A percentile compares a stretch with the other conserved stretches of the same genome.
These are phyloP conservation scores for Metschnikowia reukaufii DNA, from an alignment of 805 yeast genomes.

Conservation along the genomic window DNA sequence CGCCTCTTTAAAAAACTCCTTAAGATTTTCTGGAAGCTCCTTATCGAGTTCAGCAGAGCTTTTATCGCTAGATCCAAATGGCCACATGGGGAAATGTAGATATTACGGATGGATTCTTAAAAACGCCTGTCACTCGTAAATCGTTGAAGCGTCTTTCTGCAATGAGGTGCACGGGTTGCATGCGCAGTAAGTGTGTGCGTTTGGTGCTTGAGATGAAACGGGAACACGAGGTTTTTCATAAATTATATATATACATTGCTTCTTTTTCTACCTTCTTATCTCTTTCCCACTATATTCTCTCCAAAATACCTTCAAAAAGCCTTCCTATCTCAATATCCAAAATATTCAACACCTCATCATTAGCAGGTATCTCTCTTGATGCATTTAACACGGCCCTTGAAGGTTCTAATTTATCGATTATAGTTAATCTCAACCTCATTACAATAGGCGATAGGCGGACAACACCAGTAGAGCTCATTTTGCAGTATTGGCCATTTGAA, in stretches of 20 bases:
- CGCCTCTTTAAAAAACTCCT: constrained; percentile 30
- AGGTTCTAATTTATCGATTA: constrained; percentile 31
- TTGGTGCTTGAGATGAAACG: neutral
- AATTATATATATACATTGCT: too few species aligned
- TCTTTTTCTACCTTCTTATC: too few species aligned
- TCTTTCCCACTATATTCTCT: too few species aligned
- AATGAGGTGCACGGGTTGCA: constrained; percentile 12
- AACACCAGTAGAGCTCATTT: constrained; percentile 48
- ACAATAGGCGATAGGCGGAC: constrained; percentile 55
- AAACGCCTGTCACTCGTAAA: neutral
- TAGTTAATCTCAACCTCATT: constrained; percentile 48
- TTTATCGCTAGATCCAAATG: constrained; percentile 8
- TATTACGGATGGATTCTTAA: neutral
- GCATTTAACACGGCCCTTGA: constrained; percentile 7
- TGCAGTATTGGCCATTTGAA: constrained; percentile 6
- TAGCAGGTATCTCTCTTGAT: neutral
- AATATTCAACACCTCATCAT: constrained; percentile 17
- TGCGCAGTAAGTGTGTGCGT: constrained; percentile 2
- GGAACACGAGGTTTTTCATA: too few species aligned
- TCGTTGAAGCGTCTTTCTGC: neutral
- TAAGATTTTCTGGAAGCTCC: constrained; percentile 36
- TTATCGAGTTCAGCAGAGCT: constrained; percentile 28
- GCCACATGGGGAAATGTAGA: constrained; percentile 10
- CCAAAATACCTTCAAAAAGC: constrained; percentile 41
- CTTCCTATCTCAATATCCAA: constrained; percentile 39